Evolutionary conservation across 805 yeast genomes (phyloP).

Genomic region (Saccharomycopsis javanensis): DNA sequence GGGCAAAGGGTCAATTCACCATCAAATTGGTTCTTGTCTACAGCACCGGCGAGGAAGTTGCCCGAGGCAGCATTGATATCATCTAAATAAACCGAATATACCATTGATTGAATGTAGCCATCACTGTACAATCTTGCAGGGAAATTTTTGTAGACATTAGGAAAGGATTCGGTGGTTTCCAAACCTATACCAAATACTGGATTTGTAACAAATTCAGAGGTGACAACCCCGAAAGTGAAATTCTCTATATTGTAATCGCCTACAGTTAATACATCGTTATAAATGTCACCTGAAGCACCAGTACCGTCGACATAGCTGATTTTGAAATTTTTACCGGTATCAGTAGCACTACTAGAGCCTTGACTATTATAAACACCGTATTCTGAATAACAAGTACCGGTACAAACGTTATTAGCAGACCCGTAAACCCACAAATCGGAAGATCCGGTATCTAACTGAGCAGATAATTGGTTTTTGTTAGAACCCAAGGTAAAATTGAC

Average conservation of each 20-base stretch:
- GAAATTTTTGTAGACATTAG: conserved; percentile 45
- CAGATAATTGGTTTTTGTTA: conserved; percentile 16
- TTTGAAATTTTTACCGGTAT: conserved; percentile 26
- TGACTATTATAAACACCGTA: conserved; percentile 21
- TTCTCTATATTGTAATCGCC: conserved; percentile 11
- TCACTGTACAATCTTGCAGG: conserved; percentile 50
- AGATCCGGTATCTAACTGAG: conserved; percentile 40
- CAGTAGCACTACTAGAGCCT: conserved; percentile 20
- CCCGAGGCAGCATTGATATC: conserved; percentile 35
- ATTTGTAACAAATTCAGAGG: conserved; percentile 1
- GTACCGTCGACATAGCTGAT: conserved; percentile 40
- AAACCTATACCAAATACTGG: conserved; percentile 64
- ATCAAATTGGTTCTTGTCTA: conserved; percentile 50
- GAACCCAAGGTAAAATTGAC: conserved; percentile 27
- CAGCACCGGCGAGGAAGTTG: conserved; percentile 57
- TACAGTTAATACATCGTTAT: conserved; percentile 6
- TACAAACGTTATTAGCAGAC: not conserved
- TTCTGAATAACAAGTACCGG: conserved; percentile 32
- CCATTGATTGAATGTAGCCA: conserved; percentile 45
- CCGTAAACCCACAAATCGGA: conserved; percentile 40
- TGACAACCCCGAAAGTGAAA: conserved; percentile 10
- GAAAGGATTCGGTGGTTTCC: conserved; percentile 48
- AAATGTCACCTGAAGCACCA: conserved; percentile 40
- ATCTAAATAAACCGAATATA: conserved; percentile 57
- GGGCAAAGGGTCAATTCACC: conserved; percentile 33